Base-by-base conservation (phyloP, 495 filamentous ascomycete species). In the Jackrogersella minutella region DNA sequence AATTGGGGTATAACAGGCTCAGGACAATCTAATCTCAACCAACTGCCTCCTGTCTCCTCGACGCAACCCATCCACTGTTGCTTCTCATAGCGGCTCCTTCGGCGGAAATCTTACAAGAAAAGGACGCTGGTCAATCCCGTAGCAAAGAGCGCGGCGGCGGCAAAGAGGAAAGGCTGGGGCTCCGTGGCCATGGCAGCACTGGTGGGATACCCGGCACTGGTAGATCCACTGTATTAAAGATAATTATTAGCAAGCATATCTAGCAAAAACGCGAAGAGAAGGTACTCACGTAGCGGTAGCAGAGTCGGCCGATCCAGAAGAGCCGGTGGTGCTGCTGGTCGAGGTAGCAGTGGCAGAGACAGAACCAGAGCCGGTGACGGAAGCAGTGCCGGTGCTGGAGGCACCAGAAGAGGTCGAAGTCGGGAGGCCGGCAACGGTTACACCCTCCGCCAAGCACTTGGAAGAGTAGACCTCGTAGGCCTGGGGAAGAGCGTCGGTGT, bases 391-490 rank as follows among this genome's bases (percentile, higher is more conserved):
- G 37, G 62, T 58, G 64, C 65, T 58, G 40, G 66, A 62, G 17
- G 37, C 28, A 40, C 30, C 43, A 24, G 66, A 69, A 13, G 66
- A 62, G 28, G 66, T 64, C 11, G 64, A 46, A 52, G 61, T 72
- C 3, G 69, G 61, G 16, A 72, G 65, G 10, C 46, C 47, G 31
- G 69, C 59, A 53, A 77, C 70, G 5, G 75, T 77, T 3, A 77
- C 63, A 21, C 70, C 72, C 62, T 68, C 19, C 13, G 58, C 72
- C 34, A 74, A 55, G 59, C 75, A 77, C 44, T 73, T 76, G 53
- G 69, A 69, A 22, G 71, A 70, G 59, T 75, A 77, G 33, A 68
- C 66, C 14, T 53, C 33, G 47, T 69, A 72, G 37, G 75, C 73
- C 33, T 53, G 33, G 33, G 74, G 46, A n/a, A 70, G 56, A 10